Conservation (phyloP, 2,329 filamentous ascomycete species). For the Thielaviopsis euricoi region DNA sequence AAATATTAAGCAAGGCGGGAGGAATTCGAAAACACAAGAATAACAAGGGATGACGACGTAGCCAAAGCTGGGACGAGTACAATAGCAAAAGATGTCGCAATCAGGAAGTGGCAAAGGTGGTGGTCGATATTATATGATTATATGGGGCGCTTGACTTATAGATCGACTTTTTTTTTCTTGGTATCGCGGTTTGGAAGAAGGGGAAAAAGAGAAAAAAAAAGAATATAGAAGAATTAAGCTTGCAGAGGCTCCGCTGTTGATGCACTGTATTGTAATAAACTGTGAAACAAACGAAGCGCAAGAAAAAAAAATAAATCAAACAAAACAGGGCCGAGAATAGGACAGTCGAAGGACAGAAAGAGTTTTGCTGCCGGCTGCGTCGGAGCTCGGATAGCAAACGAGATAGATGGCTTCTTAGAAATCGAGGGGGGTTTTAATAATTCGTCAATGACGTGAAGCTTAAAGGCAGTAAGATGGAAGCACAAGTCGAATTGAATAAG, state of each 20-base stretch:
- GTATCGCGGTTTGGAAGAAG: neutral
- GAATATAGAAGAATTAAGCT: slow-evolving; percentile 1
- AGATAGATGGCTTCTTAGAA: neutral
- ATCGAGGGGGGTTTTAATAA: neutral
- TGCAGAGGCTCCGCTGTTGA: neutral
- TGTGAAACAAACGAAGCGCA: neutral
- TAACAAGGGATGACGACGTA: neutral
- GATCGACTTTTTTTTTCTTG: too few species aligned
- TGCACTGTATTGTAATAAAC: neutral
- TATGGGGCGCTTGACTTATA: neutral
- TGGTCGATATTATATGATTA: neutral
- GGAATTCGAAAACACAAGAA: neutral
- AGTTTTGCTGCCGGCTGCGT: neutral
- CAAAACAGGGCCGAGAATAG: neutral
- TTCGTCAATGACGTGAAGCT: neutral
- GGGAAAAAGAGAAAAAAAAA: neutral
- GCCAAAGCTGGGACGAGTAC: neutral
- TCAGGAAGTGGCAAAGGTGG: neutral
- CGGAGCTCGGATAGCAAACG: slow-evolving; percentile 1
- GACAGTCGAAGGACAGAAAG: neutral
- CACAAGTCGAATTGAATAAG: neutral
- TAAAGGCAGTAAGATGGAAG: neutral
- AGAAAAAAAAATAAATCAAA: neutral
- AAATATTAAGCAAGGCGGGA: neutral
- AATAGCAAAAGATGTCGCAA: neutral